A percentile compares a stretch with the other conserved stretches of the same genome.
Conservation (phyloP, 2,329 filamentous ascomycete genomes). For the Chaetomium sp. region DNA sequence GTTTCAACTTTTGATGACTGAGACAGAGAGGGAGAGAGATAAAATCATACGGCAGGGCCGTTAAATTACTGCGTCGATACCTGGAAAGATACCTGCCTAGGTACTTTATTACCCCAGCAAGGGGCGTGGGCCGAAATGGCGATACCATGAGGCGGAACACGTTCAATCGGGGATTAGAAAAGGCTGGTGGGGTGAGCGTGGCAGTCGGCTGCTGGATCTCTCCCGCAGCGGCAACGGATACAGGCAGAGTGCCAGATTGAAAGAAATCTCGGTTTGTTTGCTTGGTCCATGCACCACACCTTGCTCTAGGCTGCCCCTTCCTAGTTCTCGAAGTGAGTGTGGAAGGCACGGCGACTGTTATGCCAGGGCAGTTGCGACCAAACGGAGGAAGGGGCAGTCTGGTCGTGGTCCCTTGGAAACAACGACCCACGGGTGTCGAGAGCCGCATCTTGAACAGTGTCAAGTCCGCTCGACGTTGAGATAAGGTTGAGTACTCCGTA, state of each 20-base stretch:
- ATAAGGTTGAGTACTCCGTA: conserved; percentile 22
- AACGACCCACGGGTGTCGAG: neutral
- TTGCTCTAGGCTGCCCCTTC: conserved; percentile 10
- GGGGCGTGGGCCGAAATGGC: neutral
- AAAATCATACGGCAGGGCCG: neutral
- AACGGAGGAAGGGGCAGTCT: neutral
- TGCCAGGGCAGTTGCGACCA: neutral
- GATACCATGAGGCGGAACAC: neutral
- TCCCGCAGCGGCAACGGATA: neutral
- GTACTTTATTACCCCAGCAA: neutral
- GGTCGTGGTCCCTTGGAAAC: neutral
- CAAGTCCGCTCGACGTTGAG: conserved; percentile 17
- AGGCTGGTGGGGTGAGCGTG: neutral
- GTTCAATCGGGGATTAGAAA: neutral
- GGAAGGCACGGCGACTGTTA: neutral
- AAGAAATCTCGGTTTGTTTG: conserved; percentile 13
- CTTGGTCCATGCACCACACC: neutral
- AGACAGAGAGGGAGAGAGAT: conserved; percentile 2
- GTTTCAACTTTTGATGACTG: conserved; percentile 2
- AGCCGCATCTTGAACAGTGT: conserved; percentile 22
- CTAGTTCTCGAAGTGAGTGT: neutral
- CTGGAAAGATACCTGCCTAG: neutral
- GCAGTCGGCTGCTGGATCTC: neutral
- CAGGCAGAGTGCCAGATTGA: neutral
- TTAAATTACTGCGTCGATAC: neutral